phyloP scores from a whole-genome alignment of 441 rosid species.

The Euphorbia celastroides region DNA sequence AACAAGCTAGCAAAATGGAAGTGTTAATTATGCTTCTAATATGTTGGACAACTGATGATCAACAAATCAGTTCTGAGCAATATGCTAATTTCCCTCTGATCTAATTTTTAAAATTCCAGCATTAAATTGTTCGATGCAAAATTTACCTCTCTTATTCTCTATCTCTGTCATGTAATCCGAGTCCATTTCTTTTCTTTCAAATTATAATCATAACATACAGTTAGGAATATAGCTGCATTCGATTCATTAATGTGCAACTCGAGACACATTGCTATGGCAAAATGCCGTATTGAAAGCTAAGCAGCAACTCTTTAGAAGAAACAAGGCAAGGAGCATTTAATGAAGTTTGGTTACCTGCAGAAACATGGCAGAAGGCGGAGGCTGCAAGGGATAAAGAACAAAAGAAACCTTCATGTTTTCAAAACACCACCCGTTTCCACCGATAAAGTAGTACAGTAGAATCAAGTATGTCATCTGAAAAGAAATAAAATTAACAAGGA shows the following conservation, averaged over 20 bases:
- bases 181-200: too few relatives aligned
- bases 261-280: background rate
- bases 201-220: too few relatives aligned
- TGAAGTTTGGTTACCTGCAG: slow-evolving; percentile 20
- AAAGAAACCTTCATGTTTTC: slow-evolving; percentile 70
- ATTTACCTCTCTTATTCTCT: too few relatives aligned
- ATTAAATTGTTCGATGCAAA: too few relatives aligned
- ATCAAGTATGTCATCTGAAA: background rate
- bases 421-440: slow-evolving; percentile 70
- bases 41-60: too few relatives aligned
- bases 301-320: slow-evolving; percentile 21
- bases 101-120: too few relatives aligned
- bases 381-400: slow-evolving; percentile 47
- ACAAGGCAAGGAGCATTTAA: slow-evolving; percentile 21
- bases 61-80: too few relatives aligned
- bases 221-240: background rate
- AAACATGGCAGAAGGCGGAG: slow-evolving; percentile 30
- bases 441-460: slow-evolving; percentile 46
- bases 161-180: too few relatives aligned
- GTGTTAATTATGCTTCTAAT: too few relatives aligned
- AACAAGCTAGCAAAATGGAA: too few relatives aligned
- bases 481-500: background rate
- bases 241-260: background rate
- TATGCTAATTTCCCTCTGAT: too few relatives aligned
- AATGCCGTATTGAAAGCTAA: slow-evolving; percentile 25